Evolutionary conservation across 768 basidiomycete genomes (phyloP).

Genomic region (Collybia mongolica): DNA sequence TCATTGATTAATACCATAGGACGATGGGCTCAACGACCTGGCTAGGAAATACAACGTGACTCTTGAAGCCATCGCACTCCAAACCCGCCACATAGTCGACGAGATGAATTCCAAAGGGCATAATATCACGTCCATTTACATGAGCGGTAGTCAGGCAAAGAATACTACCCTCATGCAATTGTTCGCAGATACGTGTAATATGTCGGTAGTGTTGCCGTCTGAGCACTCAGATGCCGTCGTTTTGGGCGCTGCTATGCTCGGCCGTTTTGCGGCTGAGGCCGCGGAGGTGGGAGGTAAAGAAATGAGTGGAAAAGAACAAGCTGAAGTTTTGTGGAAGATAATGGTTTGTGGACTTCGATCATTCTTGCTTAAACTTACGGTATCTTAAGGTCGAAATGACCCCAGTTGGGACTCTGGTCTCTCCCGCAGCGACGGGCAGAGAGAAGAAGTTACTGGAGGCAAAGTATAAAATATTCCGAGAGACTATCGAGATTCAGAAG

Average conservation of each 20-base stretch:
- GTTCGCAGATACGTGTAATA: conserved; percentile 79
- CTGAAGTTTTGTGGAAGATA: conserved; percentile 80
- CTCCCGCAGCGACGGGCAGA: conserved; percentile 55
- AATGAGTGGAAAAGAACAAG: conserved; percentile 44
- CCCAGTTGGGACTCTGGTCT: conserved; percentile 69
- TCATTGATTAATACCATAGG: conserved; percentile 34
- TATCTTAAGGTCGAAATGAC: conserved; percentile 85
- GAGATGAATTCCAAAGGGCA: conserved; percentile 86
- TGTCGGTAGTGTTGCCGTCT: conserved; percentile 81
- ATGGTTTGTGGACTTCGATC: conserved; percentile 57
- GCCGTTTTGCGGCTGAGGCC: conserved; percentile 75
- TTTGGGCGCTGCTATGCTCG: conserved; percentile 92
- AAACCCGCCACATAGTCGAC: conserved; percentile 93
- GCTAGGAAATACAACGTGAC: conserved; percentile 89
- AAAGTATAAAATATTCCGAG: conserved; percentile 93
- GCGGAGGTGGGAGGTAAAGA: conserved; percentile 25
- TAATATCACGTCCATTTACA: conserved; percentile 78
- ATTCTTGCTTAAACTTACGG: neutral
- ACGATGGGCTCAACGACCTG: conserved; percentile 73
- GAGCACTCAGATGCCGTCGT: conserved; percentile 83
- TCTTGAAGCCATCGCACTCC: conserved; percentile 90
- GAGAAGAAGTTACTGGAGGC: conserved; percentile 81
- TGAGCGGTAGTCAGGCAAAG: conserved; percentile 92
- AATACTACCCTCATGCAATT: conserved; percentile 88
- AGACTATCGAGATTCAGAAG: conserved; percentile 85